Evolutionary conservation across 2,329 filamentous ascomycete genomes (phyloP).

Genomic region (Stagonosporopsis chrysanthemi): DNA sequence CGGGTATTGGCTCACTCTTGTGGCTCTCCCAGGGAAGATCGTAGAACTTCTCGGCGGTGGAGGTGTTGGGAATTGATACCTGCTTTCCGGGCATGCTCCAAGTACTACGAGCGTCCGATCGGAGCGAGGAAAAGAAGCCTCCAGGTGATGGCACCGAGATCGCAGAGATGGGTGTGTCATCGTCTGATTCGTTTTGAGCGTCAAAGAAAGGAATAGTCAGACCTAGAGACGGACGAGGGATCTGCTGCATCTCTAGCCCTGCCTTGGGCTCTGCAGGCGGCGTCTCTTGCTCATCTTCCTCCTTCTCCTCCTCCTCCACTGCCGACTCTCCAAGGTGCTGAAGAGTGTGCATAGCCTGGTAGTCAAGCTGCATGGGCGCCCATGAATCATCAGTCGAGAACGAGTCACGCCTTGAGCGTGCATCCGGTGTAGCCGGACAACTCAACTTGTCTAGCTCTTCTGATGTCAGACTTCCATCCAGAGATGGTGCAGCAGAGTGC

Average conservation of each 20-base stretch:
- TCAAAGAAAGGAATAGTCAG: slow-evolving; percentile 36
- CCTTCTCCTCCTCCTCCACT: slow-evolving; percentile 22
- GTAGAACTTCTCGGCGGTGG: slow-evolving; percentile 93
- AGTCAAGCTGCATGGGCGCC: slow-evolving; percentile 70
- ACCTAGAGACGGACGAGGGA: slow-evolving; percentile 59
- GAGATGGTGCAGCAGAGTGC: slow-evolving; percentile 81
- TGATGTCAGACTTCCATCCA: slow-evolving; percentile 87
- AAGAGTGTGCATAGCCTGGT: slow-evolving; percentile 80
- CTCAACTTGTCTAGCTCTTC: slow-evolving; percentile 86
- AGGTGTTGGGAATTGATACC: slow-evolving; percentile 74
- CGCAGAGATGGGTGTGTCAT: slow-evolving; percentile 72
- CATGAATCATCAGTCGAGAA: slow-evolving; percentile 68
- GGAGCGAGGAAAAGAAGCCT: slow-evolving; percentile 88
- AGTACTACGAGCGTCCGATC: slow-evolving; percentile 76
- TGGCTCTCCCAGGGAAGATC: slow-evolving; percentile 73
- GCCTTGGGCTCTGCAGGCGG: slow-evolving; percentile 57
- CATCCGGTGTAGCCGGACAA: slow-evolving; percentile 81
- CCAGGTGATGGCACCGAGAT: slow-evolving; percentile 91
- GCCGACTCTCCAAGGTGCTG: slow-evolving; percentile 67
- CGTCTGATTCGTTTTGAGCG: slow-evolving; percentile 47
- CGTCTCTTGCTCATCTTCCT: slow-evolving; percentile 34
- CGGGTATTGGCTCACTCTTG: slow-evolving; percentile 26
- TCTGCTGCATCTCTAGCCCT: slow-evolving; percentile 72
- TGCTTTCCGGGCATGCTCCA: slow-evolving; percentile 69
- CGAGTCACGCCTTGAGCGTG: slow-evolving; percentile 47